Evolutionary conservation across 1,139 yeast genomes (phyloP), one percentile per base, ranked within the genome.

Genomic region (Protomyces inundatus): DNA sequence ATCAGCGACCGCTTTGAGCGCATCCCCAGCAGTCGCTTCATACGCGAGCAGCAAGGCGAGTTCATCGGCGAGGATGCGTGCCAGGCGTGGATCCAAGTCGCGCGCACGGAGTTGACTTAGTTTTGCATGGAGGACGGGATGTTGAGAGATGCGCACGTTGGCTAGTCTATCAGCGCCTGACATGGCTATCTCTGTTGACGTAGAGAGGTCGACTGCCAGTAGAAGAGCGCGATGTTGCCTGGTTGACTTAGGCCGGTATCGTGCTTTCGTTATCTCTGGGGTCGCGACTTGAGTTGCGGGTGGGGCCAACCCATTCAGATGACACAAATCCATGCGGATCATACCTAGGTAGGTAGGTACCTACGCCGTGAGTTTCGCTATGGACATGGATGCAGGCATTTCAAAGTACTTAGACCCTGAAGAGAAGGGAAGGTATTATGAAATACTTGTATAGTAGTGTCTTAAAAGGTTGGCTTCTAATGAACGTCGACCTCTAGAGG

Each of bases 11-110:
- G 63, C 37, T 12, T 39, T 35, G 52, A 64, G 64, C 12, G 52
- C 14, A 6, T 56, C 12, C 33, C 46, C 35, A 3, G 32, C 53
- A 14, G 64, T 57, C 23, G 74, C 73, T 66, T 73, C 76, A 34
- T 70, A 71, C 1, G 77, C 75, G 32, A 74, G 68, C 23, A 74
- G 66, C 16, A 70, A 64, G 7, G 76, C 65, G 54, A 74, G 68
- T 62, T 73, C 74, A 12, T 65, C 54, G 48, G 69, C 67, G 64
- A 73, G 61, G 39, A 66, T 66, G 32, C 73, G 70, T 39, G 71
- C 72, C 30, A 69, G 70, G 30, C 69, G 61, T 14, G 64, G 36
- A 32, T 36, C 53, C 55, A 34, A 32, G 30, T 30, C 32, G 14
- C 69, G 69, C 30, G 71, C 64, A 32, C 77, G 73, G 51, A 74